A percentile compares a stretch with the other conserved stretches of the same genome.
phyloP scores from a whole-genome alignment of 352 stramenopile genomes.

The Globisporangium perplexum region DNA sequence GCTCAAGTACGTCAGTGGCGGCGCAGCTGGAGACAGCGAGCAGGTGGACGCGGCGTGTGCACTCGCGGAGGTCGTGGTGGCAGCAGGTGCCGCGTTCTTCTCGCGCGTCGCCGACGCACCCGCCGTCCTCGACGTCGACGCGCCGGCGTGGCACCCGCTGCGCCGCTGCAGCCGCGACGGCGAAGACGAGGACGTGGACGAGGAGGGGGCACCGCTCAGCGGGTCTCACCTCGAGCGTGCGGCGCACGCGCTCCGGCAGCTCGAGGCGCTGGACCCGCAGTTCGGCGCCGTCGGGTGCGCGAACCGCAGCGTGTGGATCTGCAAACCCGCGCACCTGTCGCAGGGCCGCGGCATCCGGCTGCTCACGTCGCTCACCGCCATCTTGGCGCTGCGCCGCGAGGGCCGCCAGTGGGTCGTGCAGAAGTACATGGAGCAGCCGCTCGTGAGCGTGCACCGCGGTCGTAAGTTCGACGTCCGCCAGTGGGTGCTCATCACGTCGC shows the following conservation, averaged over 20 bases:
- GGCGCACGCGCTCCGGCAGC: conserved; percentile 13
- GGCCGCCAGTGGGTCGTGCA: conserved; percentile 58
- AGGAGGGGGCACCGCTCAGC: no score
- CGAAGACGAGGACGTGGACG: no score
- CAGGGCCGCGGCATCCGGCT: conserved; percentile 68
- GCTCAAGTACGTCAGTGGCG: conserved; percentile 25
- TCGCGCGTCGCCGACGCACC: neutral
- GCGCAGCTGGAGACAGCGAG: neutral
- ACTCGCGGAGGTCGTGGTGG: conserved; percentile 4
- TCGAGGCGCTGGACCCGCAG: conserved; percentile 34
- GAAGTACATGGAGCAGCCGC: conserved; percentile 82
- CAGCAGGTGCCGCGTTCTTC: conserved; percentile 6
- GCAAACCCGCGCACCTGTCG: conserved; percentile 70
- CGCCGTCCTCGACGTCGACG: neutral
- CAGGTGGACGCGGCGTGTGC: conserved; percentile 1
- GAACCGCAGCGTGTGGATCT: conserved; percentile 67
- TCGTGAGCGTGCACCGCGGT: conserved; percentile 34
- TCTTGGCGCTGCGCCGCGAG: conserved; percentile 16
- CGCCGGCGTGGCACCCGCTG: conserved; percentile 3
- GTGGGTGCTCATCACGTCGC: conserved; percentile 73
- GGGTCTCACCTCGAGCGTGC: no score
- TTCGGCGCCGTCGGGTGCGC: conserved; percentile 22
- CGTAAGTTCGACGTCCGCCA: conserved; percentile 87
- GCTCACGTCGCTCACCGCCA: conserved; percentile 25
- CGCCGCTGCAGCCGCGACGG: no score